A percentile compares a stretch with the other conserved stretches of the same genome.
Evolutionary conservation across 257 asterid genomes (phyloP).

Genomic region (Lavandula angustifolia): DNA sequence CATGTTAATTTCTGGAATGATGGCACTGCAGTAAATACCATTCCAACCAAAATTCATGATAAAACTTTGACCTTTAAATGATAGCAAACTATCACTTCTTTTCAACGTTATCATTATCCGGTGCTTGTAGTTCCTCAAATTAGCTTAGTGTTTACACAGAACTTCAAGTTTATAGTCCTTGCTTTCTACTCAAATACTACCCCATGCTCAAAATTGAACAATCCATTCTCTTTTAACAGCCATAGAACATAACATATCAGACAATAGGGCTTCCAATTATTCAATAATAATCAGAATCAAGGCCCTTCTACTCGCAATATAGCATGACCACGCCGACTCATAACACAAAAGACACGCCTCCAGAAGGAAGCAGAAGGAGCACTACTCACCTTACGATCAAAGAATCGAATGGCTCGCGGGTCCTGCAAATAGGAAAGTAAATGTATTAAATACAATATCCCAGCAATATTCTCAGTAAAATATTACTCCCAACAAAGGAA

Average conservation of each 20-base stretch:
- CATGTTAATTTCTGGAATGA: neutral
- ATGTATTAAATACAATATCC: neutral
- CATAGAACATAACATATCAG: constrained; percentile 10
- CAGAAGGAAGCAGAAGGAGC: constrained; percentile 3
- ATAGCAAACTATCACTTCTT: constrained; percentile 2
- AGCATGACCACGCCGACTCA: neutral
- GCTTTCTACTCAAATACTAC: neutral
- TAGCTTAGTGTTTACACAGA: neutral
- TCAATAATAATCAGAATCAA: neutral
- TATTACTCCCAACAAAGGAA: neutral
- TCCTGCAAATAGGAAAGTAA: constrained; percentile 62
- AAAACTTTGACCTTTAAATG: constrained; percentile 8
- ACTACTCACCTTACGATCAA: constrained; percentile 84
- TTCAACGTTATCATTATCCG: constrained; percentile 16
- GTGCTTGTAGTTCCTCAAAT: constrained; percentile 6
- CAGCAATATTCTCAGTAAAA: neutral
- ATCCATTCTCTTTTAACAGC: constrained; percentile 4
- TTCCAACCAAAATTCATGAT: constrained; percentile 8
- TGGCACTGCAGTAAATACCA: constrained; percentile 2
- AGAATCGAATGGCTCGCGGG: constrained; percentile 80
- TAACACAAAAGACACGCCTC: constrained; percentile 1
- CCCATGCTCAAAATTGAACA: constrained; percentile 1
- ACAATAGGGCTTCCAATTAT: neutral
- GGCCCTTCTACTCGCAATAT: neutral
- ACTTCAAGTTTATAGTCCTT: neutral